Evolutionary conservation across 768 basidiomycete species (phyloP), one percentile per base, ranked within the genome.

Genomic region (Chalciporus piperatus): DNA sequence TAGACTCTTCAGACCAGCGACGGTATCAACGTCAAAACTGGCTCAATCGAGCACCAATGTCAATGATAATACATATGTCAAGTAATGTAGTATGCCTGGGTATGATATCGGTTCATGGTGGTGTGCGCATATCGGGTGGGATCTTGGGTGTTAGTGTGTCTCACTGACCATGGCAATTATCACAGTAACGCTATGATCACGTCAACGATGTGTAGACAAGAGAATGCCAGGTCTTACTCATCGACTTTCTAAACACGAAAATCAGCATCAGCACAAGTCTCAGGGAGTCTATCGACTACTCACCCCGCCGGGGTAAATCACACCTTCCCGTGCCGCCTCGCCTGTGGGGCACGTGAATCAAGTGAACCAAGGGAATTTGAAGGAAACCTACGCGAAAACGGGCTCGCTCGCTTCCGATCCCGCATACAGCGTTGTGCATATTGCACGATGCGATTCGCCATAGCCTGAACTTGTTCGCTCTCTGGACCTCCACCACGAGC

Each of bases 401-500:
- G 90, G 65, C 84, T 88, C 27, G 80, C 74, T 58, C 84, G 73
- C 48, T 70, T 75, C 54, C 76, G 79, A 61, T 81, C 83, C 53
- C 69, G 72, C 90, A 92, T 92, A 63, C 86, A 89, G 23, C 73
- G 67, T 52, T 74, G 76, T 3, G 90, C 79, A 59, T 87, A 86
- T 30, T 85, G 77, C 3, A 91, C 81, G 45, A 90, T 72, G 19
- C 82, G 78, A 59, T 90, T 82, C 7, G 90, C 86, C 66, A 92
- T 84, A 13, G 71, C 70, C 61, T 90, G 84, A 3, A 83, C 86
- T 61, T 83, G 81, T 28, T 73, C 67, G 33, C 79, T 79, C 55
- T 89, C 88, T 1, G 80, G 60, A 4, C 74, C 76, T 13, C 76
- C 77, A 42, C 75, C 65, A 11, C 86, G 79, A 17, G 81, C 76